Conservation (phyloP, 306 rosid species). For the Lotus japonicus region DNA sequence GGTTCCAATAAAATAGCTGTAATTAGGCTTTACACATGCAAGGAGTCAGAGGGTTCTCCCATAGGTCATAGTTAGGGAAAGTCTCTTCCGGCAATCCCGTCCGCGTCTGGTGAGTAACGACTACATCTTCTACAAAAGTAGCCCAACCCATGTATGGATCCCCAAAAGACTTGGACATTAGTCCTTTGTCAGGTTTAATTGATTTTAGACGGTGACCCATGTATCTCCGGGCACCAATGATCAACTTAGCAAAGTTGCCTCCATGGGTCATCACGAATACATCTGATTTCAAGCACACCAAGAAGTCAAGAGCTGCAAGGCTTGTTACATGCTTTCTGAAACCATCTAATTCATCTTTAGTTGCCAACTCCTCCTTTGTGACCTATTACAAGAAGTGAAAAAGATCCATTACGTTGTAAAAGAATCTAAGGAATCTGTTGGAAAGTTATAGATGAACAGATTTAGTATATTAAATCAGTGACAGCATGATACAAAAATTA, state of each 20-base stretch:
- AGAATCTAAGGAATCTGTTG: background rate
- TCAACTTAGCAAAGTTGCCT: conserved; percentile 95
- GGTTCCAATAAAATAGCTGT: conserved; percentile 16
- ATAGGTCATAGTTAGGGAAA: conserved; percentile 88
- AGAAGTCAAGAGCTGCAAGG: conserved; percentile 95
- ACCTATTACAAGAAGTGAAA: conserved; percentile 41
- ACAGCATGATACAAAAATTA: background rate
- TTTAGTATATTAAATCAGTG: background rate
- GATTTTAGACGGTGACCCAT: conserved; percentile 93
- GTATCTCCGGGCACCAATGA: conserved; percentile 93
- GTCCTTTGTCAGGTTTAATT: conserved; percentile 96
- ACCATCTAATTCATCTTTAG: conserved; percentile 78
- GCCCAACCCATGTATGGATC: conserved; percentile 99
- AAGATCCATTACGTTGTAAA: background rate
- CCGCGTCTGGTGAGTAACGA: conserved; percentile 79
- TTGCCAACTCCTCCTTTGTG: conserved; percentile 89
- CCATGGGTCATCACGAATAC: conserved; percentile 99
- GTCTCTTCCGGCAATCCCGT: conserved; percentile 92
- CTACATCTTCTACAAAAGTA: conserved; percentile 83
- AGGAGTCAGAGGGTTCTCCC: conserved; percentile 97
- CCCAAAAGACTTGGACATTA: conserved; percentile 97
- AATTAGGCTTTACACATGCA: conserved; percentile 94
- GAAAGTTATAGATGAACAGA: background rate
- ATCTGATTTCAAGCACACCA: conserved; percentile 96
- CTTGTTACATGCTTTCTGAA: conserved; percentile 96